Evolutionary conservation across 495 filamentous ascomycete species (phyloP).

Genomic region (Daldinia loculata): DNA sequence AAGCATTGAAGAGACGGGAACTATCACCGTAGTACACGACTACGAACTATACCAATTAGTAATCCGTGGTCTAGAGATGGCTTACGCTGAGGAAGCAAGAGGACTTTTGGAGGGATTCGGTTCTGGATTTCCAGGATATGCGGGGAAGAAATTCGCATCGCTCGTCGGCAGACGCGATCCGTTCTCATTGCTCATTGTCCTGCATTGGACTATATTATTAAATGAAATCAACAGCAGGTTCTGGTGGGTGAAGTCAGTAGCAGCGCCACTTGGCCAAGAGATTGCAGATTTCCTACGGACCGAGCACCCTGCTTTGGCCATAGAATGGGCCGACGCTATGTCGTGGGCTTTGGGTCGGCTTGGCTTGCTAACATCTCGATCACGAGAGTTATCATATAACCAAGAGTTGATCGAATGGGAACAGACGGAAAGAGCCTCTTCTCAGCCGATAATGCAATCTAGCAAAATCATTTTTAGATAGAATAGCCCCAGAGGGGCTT

Average conservation of each 20-base stretch:
- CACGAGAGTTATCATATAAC: conserved; percentile 14
- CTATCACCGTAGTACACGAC: conserved; percentile 9
- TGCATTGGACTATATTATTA: conserved; percentile 47
- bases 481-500: neutral
- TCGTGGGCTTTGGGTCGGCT: conserved; percentile 13
- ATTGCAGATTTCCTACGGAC: conserved; percentile 32
- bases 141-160: conserved; percentile 41
- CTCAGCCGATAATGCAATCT: neutral
- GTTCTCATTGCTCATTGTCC: conserved; percentile 46
- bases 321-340: conserved; percentile 30
- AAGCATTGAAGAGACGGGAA: conserved; percentile 1
- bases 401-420: neutral
- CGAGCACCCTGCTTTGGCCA: conserved; percentile 7
- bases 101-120: conserved; percentile 39
- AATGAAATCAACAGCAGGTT: conserved; percentile 17
- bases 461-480: neutral
- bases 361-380: conserved; percentile 6
- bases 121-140: conserved; percentile 36
- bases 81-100: conserved; percentile 44
- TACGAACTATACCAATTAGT: conserved; percentile 35
- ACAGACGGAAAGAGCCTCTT: neutral
- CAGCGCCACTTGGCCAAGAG: conserved; percentile 27
- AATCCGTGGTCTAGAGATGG: conserved; percentile 32
- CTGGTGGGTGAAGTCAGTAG: conserved; percentile 31
- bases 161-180: conserved; percentile 44